Percentiles rank a stretch among this genome's conserved stretches.
These are phyloP conservation scores for Macadamia integrifolia DNA, from an alignment of 164 flowering plant genomes.

Conservation along the genomic window DNA sequence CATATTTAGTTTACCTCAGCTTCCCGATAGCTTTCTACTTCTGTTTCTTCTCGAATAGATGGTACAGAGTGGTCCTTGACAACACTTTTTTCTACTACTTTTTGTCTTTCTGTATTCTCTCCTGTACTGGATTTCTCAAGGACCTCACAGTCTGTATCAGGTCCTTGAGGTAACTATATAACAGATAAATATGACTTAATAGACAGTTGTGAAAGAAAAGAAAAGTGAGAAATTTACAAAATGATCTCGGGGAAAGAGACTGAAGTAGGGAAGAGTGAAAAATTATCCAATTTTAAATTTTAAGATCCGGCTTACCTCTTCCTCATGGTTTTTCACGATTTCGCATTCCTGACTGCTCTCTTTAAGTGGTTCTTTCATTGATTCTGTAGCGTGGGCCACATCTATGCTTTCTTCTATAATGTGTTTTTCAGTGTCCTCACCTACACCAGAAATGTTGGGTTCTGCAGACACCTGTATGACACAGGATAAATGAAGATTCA, in stretches of 20 bases:
- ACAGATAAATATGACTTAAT: neutral
- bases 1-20: slow-evolving; percentile 3
- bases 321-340: neutral
- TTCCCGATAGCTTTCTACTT: neutral
- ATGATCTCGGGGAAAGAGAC: neutral
- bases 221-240: no score
- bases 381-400: neutral
- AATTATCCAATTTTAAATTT: neutral
- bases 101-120: neutral
- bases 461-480: neutral
- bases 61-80: neutral
- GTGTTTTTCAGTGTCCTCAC: neutral
- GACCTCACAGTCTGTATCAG: neutral
- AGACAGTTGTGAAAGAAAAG: neutral
- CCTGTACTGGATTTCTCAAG: neutral
- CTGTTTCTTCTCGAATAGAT: neutral
- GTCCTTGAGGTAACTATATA: neutral
- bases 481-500: neutral
- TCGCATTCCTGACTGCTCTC: slow-evolving; percentile 6
- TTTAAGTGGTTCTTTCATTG: slow-evolving; percentile 4
- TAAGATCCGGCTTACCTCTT: neutral
- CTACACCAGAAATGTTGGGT: neutral
- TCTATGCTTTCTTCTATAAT: neutral
- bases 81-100: neutral
- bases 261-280: neutral